These are phyloP conservation scores for Hura crepitans DNA, from an alignment of 441 rosid species.

Conservation along the genomic window DNA sequence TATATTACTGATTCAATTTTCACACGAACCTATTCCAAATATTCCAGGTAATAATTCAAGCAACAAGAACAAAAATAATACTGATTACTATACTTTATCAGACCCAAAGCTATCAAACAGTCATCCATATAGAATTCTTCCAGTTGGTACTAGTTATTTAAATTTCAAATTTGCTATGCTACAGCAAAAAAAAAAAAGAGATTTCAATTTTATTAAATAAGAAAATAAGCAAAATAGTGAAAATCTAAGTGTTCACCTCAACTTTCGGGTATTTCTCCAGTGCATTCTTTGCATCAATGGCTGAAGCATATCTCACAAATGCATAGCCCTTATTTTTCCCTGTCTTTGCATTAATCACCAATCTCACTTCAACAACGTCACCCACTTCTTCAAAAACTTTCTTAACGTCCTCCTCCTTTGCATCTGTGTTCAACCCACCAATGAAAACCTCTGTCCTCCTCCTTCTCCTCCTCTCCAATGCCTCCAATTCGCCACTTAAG, in stretches of 20 bases:
- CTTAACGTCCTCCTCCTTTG: slow-evolving; percentile 30
- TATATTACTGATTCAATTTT: neutral
- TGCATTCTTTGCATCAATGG: slow-evolving; percentile 32
- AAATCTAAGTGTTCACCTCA: slow-evolving; percentile 23
- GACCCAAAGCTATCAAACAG: neutral
- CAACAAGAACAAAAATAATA: neutral
- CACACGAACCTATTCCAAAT: neutral
- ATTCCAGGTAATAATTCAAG: neutral
- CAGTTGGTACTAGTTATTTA: neutral
- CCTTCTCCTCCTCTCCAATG: slow-evolving; percentile 29
- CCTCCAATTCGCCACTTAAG: slow-evolving; percentile 33
- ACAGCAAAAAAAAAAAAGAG: neutral
- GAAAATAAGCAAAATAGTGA: slow-evolving; percentile 8
- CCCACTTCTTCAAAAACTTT: slow-evolving; percentile 34
- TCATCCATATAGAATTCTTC: neutral
- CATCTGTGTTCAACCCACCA: slow-evolving; percentile 34
- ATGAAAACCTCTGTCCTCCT: slow-evolving; percentile 35
- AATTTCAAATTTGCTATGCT: neutral
- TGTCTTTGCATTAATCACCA: slow-evolving; percentile 21
- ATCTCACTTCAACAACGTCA: slow-evolving; percentile 27
- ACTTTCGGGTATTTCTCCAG: slow-evolving; percentile 28
- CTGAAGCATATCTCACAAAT: slow-evolving; percentile 33
- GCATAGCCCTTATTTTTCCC: slow-evolving; percentile 36
- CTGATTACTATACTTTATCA: neutral
- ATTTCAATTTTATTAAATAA: neutral